Evolutionary conservation across 371 early-diverging fungal genomes (phyloP).

Genomic region (Nematocida minor): DNA sequence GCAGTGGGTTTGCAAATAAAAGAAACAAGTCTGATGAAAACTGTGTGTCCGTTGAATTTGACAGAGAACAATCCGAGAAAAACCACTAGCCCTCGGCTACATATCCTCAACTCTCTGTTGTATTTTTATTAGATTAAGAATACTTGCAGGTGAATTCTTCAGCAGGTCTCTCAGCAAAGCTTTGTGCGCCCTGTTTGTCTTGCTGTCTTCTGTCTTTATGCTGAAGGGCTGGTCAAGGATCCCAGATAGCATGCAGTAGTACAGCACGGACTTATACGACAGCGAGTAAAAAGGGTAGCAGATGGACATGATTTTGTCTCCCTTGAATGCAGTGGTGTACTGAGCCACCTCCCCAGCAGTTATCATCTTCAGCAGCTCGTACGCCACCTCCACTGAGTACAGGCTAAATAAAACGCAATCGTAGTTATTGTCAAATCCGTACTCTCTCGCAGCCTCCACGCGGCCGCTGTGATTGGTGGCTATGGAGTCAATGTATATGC

Average conservation of each 20-base stretch:
- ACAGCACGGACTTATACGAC: slow-evolving; percentile 26
- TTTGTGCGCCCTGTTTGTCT: background rate
- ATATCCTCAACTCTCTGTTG: slow-evolving; percentile 20
- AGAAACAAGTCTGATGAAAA: too few relatives aligned
- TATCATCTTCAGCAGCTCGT: slow-evolving; percentile 11
- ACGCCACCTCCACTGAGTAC: slow-evolving; percentile 8
- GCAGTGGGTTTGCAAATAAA: too few relatives aligned
- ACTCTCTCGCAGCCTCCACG: background rate
- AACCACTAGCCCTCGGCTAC: too few relatives aligned
- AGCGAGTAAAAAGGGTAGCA: slow-evolving; percentile 29
- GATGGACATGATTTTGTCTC: background rate
- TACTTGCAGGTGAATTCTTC: slow-evolving; percentile 39
- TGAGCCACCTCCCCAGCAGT: background rate
- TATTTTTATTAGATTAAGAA: slow-evolving; percentile 38
- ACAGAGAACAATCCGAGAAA: too few relatives aligned
- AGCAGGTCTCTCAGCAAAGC: slow-evolving; percentile 18
- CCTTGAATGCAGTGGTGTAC: slow-evolving; percentile 12
- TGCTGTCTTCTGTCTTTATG: background rate
- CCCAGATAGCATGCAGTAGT: background rate
- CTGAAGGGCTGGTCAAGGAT: background rate
- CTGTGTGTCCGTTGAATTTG: too few relatives aligned
- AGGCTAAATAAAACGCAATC: background rate
- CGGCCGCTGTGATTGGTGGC: background rate
- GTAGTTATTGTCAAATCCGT: background rate
- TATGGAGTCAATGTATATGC: background rate